Conservation (phyloP, 768 basidiomycete species). For the Dioszegia hungarica region DNA sequence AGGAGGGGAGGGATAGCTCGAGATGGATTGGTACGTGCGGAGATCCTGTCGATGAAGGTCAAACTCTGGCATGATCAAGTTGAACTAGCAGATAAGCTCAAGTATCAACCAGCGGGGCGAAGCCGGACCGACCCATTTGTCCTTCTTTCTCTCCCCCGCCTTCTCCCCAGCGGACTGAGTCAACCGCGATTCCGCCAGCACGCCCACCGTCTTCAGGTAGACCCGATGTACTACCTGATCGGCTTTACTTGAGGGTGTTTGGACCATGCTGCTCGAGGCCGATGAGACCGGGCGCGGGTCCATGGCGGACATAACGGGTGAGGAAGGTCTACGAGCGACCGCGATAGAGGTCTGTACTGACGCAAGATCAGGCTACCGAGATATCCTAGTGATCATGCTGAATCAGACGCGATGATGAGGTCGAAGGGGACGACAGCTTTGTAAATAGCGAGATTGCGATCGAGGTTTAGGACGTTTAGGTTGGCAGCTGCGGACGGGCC, state of each 20-base stretch:
- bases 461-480: no score
- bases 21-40: slow-evolving; percentile 34
- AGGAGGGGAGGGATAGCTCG: slow-evolving; percentile 8
- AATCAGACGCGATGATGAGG: neutral
- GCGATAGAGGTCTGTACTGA: neutral
- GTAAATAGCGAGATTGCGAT: no score
- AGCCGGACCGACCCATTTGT: slow-evolving; percentile 43
- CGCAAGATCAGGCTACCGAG: no score
- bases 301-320: neutral
- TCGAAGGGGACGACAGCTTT: neutral
- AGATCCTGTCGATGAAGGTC: slow-evolving; percentile 43
- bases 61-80: slow-evolving; percentile 38
- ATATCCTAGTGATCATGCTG: no score
- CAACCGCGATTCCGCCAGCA: slow-evolving; percentile 40
- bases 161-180: slow-evolving; percentile 31
- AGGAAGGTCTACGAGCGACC: neutral
- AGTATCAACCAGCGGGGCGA: neutral
- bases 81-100: slow-evolving; percentile 29
- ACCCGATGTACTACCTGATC: slow-evolving; percentile 45
- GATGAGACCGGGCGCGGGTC: neutral
- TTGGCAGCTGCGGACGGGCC: no score
- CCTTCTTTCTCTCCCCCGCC: slow-evolving; percentile 31
- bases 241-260: slow-evolving; percentile 14
- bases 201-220: slow-evolving; percentile 45
- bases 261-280: slow-evolving; percentile 22